Evolutionary conservation across 2,329 filamentous ascomycete species (phyloP).

Genomic region (Trichoderma hamatum): DNA sequence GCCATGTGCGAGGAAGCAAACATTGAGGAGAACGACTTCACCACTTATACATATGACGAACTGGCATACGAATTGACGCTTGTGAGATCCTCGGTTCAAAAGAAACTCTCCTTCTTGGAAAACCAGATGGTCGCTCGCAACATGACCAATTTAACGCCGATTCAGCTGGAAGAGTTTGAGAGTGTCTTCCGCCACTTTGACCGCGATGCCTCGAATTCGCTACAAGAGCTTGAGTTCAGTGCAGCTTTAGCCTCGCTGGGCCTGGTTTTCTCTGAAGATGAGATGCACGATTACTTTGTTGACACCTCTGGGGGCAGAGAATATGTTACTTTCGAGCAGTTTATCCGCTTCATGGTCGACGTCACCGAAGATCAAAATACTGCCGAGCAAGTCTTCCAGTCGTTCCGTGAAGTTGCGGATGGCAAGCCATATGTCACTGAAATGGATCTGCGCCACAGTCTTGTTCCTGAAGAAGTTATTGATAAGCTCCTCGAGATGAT

Average conservation of each 20-base stretch:
- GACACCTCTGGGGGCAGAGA: constrained; percentile 80
- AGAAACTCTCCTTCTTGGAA: constrained; percentile 94
- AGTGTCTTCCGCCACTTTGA: constrained; percentile 98
- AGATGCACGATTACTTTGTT: constrained; percentile 95
- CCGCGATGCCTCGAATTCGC: constrained; percentile 83
- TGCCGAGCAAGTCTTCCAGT: constrained; percentile 97
- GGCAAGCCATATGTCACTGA: constrained; percentile 99
- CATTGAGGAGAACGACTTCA: constrained; percentile 99
- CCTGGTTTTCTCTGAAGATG: constrained; percentile 92
- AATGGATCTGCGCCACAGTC: constrained; percentile 89
- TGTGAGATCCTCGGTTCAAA: constrained; percentile 88
- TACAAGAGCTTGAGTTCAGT: constrained; percentile 93
- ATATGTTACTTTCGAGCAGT: constrained; percentile 95
- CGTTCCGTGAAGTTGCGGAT: constrained; percentile 95
- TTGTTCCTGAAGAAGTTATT: constrained; percentile 96
- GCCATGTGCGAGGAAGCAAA: constrained; percentile 93
- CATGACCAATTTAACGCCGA: constrained; percentile 98
- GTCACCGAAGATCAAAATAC: constrained; percentile 99
- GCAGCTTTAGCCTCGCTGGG: constrained; percentile 93
- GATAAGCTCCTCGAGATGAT: constrained; percentile 88
- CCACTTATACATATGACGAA: constrained; percentile 98
- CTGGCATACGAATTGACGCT: constrained; percentile 89
- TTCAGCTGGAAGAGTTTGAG: constrained; percentile 98
- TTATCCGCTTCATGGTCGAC: constrained; percentile 99
- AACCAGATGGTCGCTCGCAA: constrained; percentile 98